Evolutionary conservation across 805 yeast species (phyloP).

Genomic region (Ogataea sp.): DNA sequence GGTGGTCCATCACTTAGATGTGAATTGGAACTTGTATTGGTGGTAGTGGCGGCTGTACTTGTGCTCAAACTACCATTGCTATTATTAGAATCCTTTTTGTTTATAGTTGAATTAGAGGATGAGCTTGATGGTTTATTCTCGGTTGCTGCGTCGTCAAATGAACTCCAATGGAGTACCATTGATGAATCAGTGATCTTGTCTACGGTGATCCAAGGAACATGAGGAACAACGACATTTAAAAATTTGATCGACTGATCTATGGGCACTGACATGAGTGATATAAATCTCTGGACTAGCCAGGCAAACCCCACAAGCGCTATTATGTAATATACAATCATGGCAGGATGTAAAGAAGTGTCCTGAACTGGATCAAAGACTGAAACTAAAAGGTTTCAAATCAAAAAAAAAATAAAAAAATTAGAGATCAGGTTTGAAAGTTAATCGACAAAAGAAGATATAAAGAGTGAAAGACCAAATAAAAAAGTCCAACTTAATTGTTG

Average conservation of each 20-base stretch:
- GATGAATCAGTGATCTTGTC: conserved; percentile 40
- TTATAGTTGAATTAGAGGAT: too few relatives aligned
- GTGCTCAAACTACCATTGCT: not conserved
- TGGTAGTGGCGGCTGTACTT: not conserved
- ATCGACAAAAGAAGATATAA: too few relatives aligned
- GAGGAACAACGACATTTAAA: conserved; percentile 47
- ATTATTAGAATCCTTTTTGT: not conserved
- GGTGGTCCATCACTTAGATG: conserved; percentile 15
- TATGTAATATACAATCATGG: conserved; percentile 13
- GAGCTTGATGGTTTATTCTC: too few relatives aligned
- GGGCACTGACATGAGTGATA: conserved; percentile 29
- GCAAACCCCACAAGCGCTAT: conserved; percentile 14
- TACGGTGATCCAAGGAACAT: conserved; percentile 44
- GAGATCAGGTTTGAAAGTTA: too few relatives aligned
- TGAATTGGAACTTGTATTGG: conserved; percentile 1
- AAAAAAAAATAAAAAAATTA: too few relatives aligned
- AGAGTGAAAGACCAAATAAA: too few relatives aligned
- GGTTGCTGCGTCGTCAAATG: conserved; percentile 1
- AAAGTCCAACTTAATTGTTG: too few relatives aligned
- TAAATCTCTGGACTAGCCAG: conserved; percentile 24
- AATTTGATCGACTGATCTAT: conserved; percentile 36
- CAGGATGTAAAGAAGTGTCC: too few relatives aligned
- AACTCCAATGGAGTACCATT: conserved; percentile 50
- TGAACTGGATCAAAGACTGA: too few relatives aligned
- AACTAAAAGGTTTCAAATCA: too few relatives aligned